Evolutionary conservation across 2,329 filamentous ascomycete species (phyloP), one percentile per base, ranked within the genome.

Genomic region (Clonostachys rosea): DNA sequence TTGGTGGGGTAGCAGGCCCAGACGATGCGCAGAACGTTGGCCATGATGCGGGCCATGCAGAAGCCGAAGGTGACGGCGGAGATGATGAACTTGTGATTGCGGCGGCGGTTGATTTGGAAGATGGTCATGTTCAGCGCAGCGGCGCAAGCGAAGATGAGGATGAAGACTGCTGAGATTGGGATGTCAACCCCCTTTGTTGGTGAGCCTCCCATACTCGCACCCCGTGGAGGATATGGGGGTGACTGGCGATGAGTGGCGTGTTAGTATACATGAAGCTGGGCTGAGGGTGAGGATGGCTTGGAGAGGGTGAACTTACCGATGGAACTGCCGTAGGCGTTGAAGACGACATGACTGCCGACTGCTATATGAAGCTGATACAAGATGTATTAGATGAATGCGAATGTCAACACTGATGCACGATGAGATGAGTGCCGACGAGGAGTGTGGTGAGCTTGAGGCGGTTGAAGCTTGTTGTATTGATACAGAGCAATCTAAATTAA

Each of bases 131-230:
- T 79, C 48, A 69, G 54, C 14, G 63, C 67, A 8, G 78, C 83
- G n/a, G 68, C 73, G 42, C 57, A 36, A 34, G 78, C 49, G 63
- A 84, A 87, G 47, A 86, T 60, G 39, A 65, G 60, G 13, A 90
- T 62, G 52, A 91, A 78, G 48, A 88, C 75, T 45, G 76, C 72
- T 50, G 72, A 79, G 59, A 89, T 74, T 36, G 86, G 83, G 8
- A 83, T 73, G 60, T 91, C 87, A 52, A 86, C 66, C 4, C 59
- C 51, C 5, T 73, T 58, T 2, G 71, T 76, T 2, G 88, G 86
- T 8, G 67, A 54, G 20, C 83, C 79, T 48, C 85, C 84, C 16
- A 83, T 63, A 14, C 60, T 57, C 40, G 83, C 81, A 12, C 56
- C 64, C 12, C 53, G 58, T 3, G 73, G 69, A 6, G 59, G 55